A percentile compares a stretch with the other conserved stretches of the same genome.
phyloP scores from a whole-genome alignment of 2,329 filamentous ascomycete genomes.

The Zasmidium cellare region DNA sequence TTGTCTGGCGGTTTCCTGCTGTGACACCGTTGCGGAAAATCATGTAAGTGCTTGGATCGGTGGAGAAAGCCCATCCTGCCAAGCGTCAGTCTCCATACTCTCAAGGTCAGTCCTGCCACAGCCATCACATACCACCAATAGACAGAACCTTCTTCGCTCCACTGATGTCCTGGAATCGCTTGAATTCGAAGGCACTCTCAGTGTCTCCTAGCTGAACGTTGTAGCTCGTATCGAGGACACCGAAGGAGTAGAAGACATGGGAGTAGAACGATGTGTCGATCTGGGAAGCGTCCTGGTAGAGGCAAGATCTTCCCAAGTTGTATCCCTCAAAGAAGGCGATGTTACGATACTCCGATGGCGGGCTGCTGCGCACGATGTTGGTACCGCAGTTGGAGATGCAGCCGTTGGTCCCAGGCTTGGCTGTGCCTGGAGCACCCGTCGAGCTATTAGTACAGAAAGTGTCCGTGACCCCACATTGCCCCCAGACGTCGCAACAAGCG shows the following conservation, averaged over 20 bases:
- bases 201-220: constrained; percentile 4
- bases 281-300: neutral
- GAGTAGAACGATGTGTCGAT: constrained; percentile 13
- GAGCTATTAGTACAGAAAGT: constrained; percentile 42
- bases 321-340: constrained; percentile 39
- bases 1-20: constrained; percentile 47
- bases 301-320: constrained; percentile 28
- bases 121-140: constrained; percentile 39
- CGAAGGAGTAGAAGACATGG: constrained; percentile 39
- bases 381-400: constrained; percentile 47
- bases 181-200: constrained; percentile 36
- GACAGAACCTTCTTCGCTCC: constrained; percentile 44
- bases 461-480: constrained; percentile 46
- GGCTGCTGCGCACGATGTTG: constrained; percentile 33
- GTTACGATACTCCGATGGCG: constrained; percentile 16
- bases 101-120: too few species aligned
- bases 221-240: constrained; percentile 32
- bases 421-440: constrained; percentile 42
- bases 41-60: constrained; percentile 32
- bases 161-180: constrained; percentile 33
- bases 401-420: constrained; percentile 34
- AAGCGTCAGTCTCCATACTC: too few species aligned
- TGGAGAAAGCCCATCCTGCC: constrained; percentile 42
- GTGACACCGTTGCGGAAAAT: constrained; percentile 42
- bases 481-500: constrained; percentile 47